A percentile compares a stretch with the other conserved stretches of the same genome.
Conservation (phyloP, 2,329 filamentous ascomycete species). For the Arthrinium puccinioides region DNA sequence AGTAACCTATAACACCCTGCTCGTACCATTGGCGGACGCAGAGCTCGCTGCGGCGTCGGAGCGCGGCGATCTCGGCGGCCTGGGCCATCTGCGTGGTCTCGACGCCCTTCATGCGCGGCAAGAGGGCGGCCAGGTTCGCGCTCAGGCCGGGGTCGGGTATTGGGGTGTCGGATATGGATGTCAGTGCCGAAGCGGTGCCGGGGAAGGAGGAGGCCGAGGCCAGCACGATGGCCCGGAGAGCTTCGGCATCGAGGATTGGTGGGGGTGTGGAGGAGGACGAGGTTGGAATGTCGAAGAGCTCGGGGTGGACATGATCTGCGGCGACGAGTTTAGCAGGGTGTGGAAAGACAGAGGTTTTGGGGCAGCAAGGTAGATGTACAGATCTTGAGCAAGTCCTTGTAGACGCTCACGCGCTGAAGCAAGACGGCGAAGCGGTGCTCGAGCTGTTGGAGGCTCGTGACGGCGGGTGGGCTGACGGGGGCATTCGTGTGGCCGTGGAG, state of each 20-base stretch:
- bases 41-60: slow-evolving; percentile 55
- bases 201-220: slow-evolving; percentile 49
- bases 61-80: slow-evolving; percentile 52
- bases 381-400: slow-evolving; percentile 52
- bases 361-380: slow-evolving; percentile 38
- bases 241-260: slow-evolving; percentile 38
- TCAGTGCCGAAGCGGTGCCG: slow-evolving; percentile 48
- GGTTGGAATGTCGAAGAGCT: slow-evolving; percentile 43
- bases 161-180: slow-evolving; percentile 47
- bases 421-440: slow-evolving; percentile 46
- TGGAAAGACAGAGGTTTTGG: not conserved
- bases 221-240: slow-evolving; percentile 48
- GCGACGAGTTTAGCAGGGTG: slow-evolving; percentile 3
- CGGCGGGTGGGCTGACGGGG: slow-evolving; percentile 30
- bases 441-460: slow-evolving; percentile 39
- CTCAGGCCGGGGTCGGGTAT: slow-evolving; percentile 48
- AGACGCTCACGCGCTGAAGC: slow-evolving; percentile 42
- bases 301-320: slow-evolving; percentile 45
- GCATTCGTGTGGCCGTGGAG: slow-evolving; percentile 40
- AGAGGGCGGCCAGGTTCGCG: slow-evolving; percentile 48
- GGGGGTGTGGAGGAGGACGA: slow-evolving; percentile 41
- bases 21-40: slow-evolving; percentile 68
- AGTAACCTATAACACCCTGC: slow-evolving; percentile 58
- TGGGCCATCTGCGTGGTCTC: slow-evolving; percentile 56
- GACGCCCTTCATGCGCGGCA: slow-evolving; percentile 55